phyloP scores from a whole-genome alignment of 768 basidiomycete genomes.

The Amanita exitialis region DNA sequence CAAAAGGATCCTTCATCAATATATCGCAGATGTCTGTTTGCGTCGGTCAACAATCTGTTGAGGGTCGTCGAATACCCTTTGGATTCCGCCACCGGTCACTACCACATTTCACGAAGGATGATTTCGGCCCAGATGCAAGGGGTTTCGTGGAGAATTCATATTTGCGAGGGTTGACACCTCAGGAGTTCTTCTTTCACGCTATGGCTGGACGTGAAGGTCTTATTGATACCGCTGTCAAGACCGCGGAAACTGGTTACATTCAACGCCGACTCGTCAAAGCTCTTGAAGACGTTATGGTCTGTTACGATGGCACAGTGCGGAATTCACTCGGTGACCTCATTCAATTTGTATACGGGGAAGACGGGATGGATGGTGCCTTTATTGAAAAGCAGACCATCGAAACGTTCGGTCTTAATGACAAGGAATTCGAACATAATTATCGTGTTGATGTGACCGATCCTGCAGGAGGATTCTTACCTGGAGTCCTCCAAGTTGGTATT shows the following conservation, averaged over 20 bases:
- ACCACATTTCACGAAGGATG: constrained; percentile 97
- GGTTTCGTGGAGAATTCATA: constrained; percentile 99
- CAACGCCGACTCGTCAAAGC: constrained; percentile 98
- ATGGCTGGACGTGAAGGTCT: constrained; percentile 99
- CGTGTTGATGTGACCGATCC: constrained; percentile 92
- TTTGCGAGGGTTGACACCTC: constrained; percentile 89
- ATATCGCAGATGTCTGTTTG: constrained; percentile 99
- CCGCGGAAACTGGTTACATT: constrained; percentile 98
- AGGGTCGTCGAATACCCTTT: constrained; percentile 96
- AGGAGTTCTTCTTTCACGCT: constrained; percentile 99
- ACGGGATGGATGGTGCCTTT: constrained; percentile 97
- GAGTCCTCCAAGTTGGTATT: constrained; percentile 78
- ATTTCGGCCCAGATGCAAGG: constrained; percentile 94
- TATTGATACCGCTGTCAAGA: constrained; percentile 99
- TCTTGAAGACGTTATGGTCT: constrained; percentile 93
- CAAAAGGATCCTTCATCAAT: constrained; percentile 98
- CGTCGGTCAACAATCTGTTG: constrained; percentile 97
- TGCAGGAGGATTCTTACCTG: constrained; percentile 66
- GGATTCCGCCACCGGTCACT: constrained; percentile 95
- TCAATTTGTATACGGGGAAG: constrained; percentile 96
- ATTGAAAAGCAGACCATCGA: constrained; percentile 95
- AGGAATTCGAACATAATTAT: constrained; percentile 83
- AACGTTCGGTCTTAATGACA: constrained; percentile 73
- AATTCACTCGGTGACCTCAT: constrained; percentile 95
- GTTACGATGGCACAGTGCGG: constrained; percentile 95